These are phyloP conservation scores for Tagetes patula DNA, from an alignment of 129 eudicot species.

Conservation along the genomic window DNA sequence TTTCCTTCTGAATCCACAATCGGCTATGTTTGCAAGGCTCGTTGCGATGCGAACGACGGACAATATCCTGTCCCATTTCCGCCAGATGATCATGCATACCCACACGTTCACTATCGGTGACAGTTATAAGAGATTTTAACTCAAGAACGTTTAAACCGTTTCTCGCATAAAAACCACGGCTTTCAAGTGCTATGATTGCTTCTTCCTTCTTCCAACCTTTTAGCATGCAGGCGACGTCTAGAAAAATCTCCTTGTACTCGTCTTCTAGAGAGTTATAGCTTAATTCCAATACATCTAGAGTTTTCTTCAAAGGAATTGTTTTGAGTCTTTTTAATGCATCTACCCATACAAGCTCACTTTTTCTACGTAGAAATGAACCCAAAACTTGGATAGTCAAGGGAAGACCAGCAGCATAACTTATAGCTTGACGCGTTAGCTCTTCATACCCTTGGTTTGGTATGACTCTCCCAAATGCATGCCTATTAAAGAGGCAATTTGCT, in stretches of 20 bases:
- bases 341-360: background rate
- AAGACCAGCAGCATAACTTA: background rate
- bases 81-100: background rate
- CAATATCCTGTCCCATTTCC: background rate
- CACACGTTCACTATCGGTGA: background rate
- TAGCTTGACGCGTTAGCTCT: background rate
- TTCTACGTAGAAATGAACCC: background rate
- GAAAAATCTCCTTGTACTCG: background rate
- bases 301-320: background rate
- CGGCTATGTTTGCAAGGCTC: conserved; percentile 4
- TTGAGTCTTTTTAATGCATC: background rate
- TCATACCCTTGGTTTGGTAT: background rate
- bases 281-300: background rate
- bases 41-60: background rate
- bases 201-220: background rate
- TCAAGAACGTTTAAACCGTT: background rate
- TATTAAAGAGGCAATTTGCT: background rate
- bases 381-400: background rate
- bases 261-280: background rate
- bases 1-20: background rate
- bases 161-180: background rate
- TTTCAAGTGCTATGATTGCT: background rate
- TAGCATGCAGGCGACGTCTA: background rate
- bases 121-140: background rate
- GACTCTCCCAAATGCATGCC: background rate